Evolutionary conservation across 2,329 filamentous ascomycete species (phyloP).

Genomic region (Trichoderma simmonsii): DNA sequence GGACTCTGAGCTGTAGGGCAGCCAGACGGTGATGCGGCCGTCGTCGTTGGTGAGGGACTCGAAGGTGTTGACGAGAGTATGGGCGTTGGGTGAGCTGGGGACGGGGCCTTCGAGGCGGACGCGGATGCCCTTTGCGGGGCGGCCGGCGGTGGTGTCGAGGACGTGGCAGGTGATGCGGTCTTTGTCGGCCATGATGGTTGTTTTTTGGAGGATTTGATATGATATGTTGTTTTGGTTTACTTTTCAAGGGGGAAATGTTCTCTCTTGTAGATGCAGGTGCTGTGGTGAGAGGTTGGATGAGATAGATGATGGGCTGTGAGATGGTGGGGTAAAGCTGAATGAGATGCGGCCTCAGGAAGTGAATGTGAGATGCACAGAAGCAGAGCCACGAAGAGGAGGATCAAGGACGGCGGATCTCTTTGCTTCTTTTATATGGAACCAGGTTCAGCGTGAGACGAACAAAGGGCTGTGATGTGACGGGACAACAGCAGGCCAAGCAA

Average conservation of each 20-base stretch:
- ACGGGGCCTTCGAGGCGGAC: slow-evolving; percentile 58
- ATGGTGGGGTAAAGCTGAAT: neutral
- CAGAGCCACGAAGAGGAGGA: neutral
- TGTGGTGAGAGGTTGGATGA: neutral
- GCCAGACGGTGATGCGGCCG: slow-evolving; percentile 70
- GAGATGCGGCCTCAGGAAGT: neutral
- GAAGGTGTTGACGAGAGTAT: slow-evolving; percentile 49
- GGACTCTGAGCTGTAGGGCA: slow-evolving; percentile 51
- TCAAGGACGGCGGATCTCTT: neutral
- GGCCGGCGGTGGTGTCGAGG: slow-evolving; percentile 75
- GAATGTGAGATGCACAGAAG: neutral
- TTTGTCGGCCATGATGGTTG: slow-evolving; percentile 33
- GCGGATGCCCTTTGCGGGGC: slow-evolving; percentile 62
- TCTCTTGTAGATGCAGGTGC: neutral
- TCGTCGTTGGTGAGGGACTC: slow-evolving; percentile 70
- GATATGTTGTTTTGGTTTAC: neutral
- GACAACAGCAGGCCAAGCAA: neutral
- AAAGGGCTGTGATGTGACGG: neutral
- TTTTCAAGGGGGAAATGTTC: neutral
- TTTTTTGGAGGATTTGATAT: neutral
- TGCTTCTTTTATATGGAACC: neutral
- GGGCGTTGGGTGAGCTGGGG: slow-evolving; percentile 5
- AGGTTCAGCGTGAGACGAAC: neutral
- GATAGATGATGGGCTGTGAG: neutral
- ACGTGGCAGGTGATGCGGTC: slow-evolving; percentile 82